Evolutionary conservation across 257 asterid genomes (phyloP), one percentile per base, ranked within the genome.

Genomic region (Nicotiana tabacum): DNA sequence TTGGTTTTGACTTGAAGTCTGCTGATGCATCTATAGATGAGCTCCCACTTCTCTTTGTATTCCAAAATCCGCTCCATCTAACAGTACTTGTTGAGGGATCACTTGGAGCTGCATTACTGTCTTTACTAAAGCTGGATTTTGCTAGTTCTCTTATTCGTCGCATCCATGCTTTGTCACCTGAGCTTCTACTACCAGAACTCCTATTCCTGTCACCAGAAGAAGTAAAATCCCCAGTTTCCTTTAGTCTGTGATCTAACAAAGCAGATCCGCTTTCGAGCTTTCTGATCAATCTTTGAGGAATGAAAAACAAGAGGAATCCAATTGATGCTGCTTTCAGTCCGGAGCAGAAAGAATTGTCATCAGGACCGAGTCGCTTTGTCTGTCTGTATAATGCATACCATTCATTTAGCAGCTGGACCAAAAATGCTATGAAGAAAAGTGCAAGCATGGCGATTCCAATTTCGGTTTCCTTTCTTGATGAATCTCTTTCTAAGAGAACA

Each of bases 141-240:
- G 99, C 98, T 48, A 91, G 77, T 83, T 92, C 98, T 76, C 96
- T 88, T 80, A 94, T 89, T 16, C 90, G 98, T 88, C 83, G 90
- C 86, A 90, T 35, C 96, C 97, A 91, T n/a, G 97, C 92, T 87
- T 86, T 91, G 2, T 92, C 97, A 3, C 95, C 90, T 0, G 97
- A 86, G 87, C 85, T 92, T 82, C 93, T 78, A 82, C 93, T 90
- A 21, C 88, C 92, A 1, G 91, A 84, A 85, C 89, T 89, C 86
- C 81, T 81, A 29, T 62, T 83, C 82, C 88, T 85, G 57, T 85
- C 91, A 37, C 78, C 84, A 0, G 82, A 82, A 0, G 92, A 85
- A 77, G 91, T 82, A 67, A 87, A 84, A 1, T 79, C 78, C 46
- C 77, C 81, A 3, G 58, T 62, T 68, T 48, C 80, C 80, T 15